Percentiles rank a stretch among this genome's conserved stretches.
phyloP scores from a whole-genome alignment of 495 filamentous ascomycete species.

The Immersiella caudata region DNA sequence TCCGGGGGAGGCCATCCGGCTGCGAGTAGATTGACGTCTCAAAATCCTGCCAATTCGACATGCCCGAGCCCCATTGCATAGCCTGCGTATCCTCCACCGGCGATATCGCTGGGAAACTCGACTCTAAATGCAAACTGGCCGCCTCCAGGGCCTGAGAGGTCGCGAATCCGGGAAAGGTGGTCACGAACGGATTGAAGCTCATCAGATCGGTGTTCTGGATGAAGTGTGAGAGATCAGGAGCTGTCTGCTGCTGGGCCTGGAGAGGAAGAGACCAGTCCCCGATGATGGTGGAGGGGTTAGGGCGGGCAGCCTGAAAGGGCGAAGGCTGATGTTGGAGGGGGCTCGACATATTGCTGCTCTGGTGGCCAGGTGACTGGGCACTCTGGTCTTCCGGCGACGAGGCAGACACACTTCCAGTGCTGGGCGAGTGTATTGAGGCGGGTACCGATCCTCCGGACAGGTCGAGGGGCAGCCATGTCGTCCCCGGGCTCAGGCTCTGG shows the following conservation, averaged over 20 bases:
- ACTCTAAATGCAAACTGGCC: conserved; percentile 65
- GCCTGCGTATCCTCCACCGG: conserved; percentile 65
- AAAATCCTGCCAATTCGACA: conserved; percentile 75
- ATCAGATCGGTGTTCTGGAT: conserved; percentile 55
- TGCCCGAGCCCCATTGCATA: conserved; percentile 58
- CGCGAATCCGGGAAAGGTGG: conserved; percentile 62
- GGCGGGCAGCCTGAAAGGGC: conserved; percentile 48
- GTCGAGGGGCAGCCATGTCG: conserved; percentile 51
- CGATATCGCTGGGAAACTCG: conserved; percentile 62
- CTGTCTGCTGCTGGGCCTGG: conserved; percentile 55
- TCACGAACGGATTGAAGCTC: conserved; percentile 50
- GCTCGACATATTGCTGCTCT: conserved; percentile 44
- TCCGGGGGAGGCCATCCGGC: conserved; percentile 55
- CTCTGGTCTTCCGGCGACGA: conserved; percentile 52
- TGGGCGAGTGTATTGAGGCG: conserved; percentile 44
- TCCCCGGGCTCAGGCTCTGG: conserved; percentile 44
- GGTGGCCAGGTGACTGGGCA: conserved; percentile 46
- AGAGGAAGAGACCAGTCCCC: conserved; percentile 59
- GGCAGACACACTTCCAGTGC: conserved; percentile 42
- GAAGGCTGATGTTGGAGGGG: conserved; percentile 53
- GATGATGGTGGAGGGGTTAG: conserved; percentile 48
- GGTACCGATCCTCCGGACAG: conserved; percentile 39
- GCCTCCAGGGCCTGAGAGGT: conserved; percentile 68
- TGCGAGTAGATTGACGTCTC: conserved; percentile 60
- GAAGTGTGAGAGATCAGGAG: conserved; percentile 55